Evolutionary conservation across 768 basidiomycete genomes (phyloP), one percentile per base, ranked within the genome.

Genomic region (Boletus patriciae): DNA sequence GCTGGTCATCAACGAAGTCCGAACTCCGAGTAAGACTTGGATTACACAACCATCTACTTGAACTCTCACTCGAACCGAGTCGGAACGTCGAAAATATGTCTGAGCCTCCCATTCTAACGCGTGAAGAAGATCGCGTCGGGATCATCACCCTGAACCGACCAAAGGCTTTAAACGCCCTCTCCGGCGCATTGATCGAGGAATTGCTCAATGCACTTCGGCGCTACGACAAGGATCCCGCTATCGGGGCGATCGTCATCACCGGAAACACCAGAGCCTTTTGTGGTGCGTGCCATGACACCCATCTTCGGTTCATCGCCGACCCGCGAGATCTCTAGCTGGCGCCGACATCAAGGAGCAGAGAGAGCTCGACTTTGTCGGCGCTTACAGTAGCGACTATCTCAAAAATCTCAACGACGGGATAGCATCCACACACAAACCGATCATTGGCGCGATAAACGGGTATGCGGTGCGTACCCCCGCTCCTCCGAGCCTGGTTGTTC

Each of bases 261-360:
- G 96, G 96, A 1, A 90, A 85, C 36, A 87, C 88, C 58, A 88
- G 80, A 70, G 94, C 92, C 1, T 98, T 98, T 70, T 61, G 59
- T 33, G 59, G 61, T 65, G 46, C 40, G 63, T 36, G 12, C 4
- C 8, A 4, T 25, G 13, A 21, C 23, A 16, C 23, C 5, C 6
- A 7, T 19, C 6, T n/a, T 19, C 6, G 10, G 4, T 18, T 52
- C 46, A 33, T 21, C 1, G 13, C 11, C n/a, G 46, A 45, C 23
- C 6, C 34, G 1, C 23, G 11, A 29, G 12, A 36, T 41, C 8
- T 21, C 11, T 31, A 62, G 94, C 94, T 61, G 94, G 96, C 3
- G 96, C 96, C 13, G 96, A 98, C 73, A 98, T 98, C 75, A 98
- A 95, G 74, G 95, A 98, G 73, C 97, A 98, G 91, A 94, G 90